Evolutionary conservation across 345 rosid genomes (phyloP).

Genomic region (Salix exigua): DNA sequence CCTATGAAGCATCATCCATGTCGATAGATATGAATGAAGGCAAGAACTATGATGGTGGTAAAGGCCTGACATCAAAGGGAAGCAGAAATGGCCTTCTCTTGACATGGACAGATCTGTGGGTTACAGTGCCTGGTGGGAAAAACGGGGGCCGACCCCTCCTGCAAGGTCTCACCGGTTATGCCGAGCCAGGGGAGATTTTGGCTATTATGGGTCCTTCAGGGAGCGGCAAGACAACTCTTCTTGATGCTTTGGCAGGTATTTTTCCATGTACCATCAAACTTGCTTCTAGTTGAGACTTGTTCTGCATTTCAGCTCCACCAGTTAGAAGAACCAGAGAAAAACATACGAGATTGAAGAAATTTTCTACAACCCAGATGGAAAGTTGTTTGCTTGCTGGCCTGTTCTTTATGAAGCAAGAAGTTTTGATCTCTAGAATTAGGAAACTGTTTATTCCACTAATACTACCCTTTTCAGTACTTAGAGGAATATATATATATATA

Average conservation of each 20-base stretch:
- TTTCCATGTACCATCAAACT: not conserved
- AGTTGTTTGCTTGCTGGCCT: no score
- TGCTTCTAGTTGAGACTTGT: no score
- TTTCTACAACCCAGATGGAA: no score
- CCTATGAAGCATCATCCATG: not conserved
- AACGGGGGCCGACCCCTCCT: conserved; percentile 25
- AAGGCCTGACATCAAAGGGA: not conserved
- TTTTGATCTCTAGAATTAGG: no score
- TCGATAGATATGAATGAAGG: not conserved
- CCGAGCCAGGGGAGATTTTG: conserved; percentile 36
- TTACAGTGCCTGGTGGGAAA: conserved; percentile 25
- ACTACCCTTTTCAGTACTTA: no score
- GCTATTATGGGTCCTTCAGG: conserved; percentile 61
- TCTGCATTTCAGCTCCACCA: no score
- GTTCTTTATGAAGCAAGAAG: no score
- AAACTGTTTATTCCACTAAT: no score
- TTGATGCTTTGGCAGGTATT: conserved; percentile 47
- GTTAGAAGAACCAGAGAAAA: no score
- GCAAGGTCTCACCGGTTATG: conserved; percentile 37
- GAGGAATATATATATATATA: no score
- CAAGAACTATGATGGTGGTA: not conserved
- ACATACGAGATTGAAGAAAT: no score
- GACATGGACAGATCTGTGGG: conserved; percentile 48
- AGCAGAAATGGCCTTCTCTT: conserved; percentile 16
- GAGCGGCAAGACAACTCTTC: conserved; percentile 51